Evolutionary conservation across 495 filamentous ascomycete genomes (phyloP).

Genomic region (Hypomontagnella submonticulosa): DNA sequence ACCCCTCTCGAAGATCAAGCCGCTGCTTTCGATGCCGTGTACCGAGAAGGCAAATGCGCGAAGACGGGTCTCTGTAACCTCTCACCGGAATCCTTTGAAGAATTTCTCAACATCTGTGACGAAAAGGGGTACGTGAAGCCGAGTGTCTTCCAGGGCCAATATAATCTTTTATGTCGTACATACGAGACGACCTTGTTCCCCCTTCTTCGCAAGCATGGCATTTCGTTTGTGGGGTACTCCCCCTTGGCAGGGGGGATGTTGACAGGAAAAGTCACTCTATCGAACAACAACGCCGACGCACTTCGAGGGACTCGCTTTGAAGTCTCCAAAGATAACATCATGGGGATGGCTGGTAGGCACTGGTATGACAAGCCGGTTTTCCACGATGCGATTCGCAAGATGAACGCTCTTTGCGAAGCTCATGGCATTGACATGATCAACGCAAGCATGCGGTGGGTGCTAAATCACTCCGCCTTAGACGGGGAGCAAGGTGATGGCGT

Average conservation of each 20-base stretch:
- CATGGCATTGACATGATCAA: constrained; percentile 58
- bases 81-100: too few relatives aligned
- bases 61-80: too few relatives aligned
- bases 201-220: constrained; percentile 55
- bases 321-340: constrained; percentile 3
- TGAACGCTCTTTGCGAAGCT: constrained; percentile 56
- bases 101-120: constrained; percentile 56
- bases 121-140: constrained; percentile 57
- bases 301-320: constrained; percentile 6
- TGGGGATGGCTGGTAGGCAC: constrained; percentile 2
- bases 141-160: constrained; percentile 62
- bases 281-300: constrained; percentile 23
- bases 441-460: constrained; percentile 65
- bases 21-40: too few relatives aligned
- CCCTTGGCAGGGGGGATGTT: constrained; percentile 64
- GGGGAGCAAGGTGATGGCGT: constrained; percentile 54
- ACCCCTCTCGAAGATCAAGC: too few relatives aligned
- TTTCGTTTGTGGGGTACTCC: constrained; percentile 52
- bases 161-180: constrained; percentile 54
- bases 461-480: constrained; percentile 58
- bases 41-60: too few relatives aligned
- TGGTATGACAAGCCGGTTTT: constrained; percentile 54
- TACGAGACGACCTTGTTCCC: constrained; percentile 60
- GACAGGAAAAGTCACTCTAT: constrained; percentile 46
- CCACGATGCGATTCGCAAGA: constrained; percentile 52